Percentiles rank a stretch among this genome's conserved stretches.
These are phyloP conservation scores for Citrus maxima DNA, from an alignment of 345 rosid genomes.

Conservation along the genomic window DNA sequence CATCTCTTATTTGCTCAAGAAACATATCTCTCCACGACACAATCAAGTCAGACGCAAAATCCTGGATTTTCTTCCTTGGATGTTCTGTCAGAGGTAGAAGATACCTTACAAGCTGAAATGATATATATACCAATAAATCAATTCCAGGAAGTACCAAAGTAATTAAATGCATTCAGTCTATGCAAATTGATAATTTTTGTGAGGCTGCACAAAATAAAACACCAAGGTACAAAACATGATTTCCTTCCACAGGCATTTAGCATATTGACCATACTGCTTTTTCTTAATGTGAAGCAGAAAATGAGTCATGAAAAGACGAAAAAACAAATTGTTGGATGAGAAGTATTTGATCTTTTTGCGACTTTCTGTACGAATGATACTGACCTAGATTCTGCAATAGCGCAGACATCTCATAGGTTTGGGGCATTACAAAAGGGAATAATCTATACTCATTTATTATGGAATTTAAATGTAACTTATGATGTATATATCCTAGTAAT, in stretches of 20 bases:
- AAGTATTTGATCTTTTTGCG: neutral
- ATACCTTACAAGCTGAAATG: slow-evolving; percentile 41
- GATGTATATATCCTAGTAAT: no score
- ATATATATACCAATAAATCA: neutral
- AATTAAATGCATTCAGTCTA: neutral
- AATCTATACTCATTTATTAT: neutral
- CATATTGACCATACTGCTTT: no score
- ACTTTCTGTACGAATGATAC: neutral
- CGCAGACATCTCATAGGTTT: neutral
- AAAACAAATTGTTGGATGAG: neutral
- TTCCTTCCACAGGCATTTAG: neutral
- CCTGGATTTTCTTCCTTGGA: slow-evolving; percentile 38
- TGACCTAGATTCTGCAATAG: neutral
- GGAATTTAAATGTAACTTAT: neutral
- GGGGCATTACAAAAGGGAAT: neutral
- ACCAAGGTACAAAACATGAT: neutral
- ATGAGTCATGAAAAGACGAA: neutral
- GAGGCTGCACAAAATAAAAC: neutral
- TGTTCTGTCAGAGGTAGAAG: slow-evolving; percentile 48
- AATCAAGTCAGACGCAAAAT: slow-evolving; percentile 32
- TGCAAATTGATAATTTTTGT: neutral
- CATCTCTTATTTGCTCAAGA: slow-evolving; percentile 36
- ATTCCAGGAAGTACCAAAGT: no score
- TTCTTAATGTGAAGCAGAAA: no score
- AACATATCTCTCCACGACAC: slow-evolving; percentile 44